Base-by-base conservation (phyloP, 2,329 filamentous ascomycete genomes). In the Teratosphaeria pseudoeucalypti region DNA sequence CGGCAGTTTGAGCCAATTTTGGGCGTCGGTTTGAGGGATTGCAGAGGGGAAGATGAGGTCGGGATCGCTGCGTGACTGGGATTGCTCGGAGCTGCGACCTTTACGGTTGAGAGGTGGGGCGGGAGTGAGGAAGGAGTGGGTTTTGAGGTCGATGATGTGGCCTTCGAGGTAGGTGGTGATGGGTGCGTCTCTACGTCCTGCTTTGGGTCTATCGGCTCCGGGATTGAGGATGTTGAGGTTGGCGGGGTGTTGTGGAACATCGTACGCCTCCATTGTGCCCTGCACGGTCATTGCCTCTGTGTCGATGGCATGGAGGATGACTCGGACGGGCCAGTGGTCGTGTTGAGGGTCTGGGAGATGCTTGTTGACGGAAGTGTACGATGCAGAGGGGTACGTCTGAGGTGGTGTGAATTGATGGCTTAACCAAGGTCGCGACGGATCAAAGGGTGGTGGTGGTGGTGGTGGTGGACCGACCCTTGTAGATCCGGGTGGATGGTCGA, bases 251-350 rank as follows among this genome's bases (percentile, higher is more conserved):
- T 76, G 78, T 2, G 84, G 84, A 12, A 86, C 84, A 65, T 87
- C 85, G 73, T 85, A 86, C 4, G 85, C 85, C 71, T 86, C 83
- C 85, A 88, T 88, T 7, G 84, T 87, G 3, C 85, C 85, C 26
- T 83, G 82, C 19, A 88, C 71, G 0, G 82, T 83, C 83, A 87
- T 85, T 19, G 74, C 76, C 4, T 77, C 74, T 65, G 79, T 80
- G 70, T 88, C 83, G 54, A 87, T 79, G 19, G 79, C 76, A 66
- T 87, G 83, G 47, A 88, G 81, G 2, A 80, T 85, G 57, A 88
- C 84, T 62, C 84, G 85, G 34, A 88, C 85, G 6, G 84, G 84
- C 85, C 85, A 88, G 53, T 81, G 79, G 64, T 86, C 83, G 58
- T 82, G 80, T 34, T 60, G 54, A n/a, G 64, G 54, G 27, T 69